Evolutionary conservation across 2,329 filamentous ascomycete species (phyloP).

Genomic region (Penicillium sp.): DNA sequence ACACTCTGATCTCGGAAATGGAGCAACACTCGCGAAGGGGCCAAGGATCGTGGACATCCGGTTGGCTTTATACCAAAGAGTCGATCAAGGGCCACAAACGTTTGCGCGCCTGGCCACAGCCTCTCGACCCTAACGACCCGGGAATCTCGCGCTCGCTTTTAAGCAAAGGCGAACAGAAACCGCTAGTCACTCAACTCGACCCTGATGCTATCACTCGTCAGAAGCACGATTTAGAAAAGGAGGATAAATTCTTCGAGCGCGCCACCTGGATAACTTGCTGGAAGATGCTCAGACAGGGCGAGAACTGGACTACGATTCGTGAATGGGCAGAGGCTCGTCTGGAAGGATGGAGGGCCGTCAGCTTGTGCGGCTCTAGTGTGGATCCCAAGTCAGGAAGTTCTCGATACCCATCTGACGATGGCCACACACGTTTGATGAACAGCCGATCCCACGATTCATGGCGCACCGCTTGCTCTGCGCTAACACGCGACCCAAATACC

Average conservation of each 20-base stretch:
- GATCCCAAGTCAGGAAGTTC: conserved; percentile 28
- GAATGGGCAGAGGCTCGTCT: conserved; percentile 84
- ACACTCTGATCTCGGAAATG: conserved; percentile 71
- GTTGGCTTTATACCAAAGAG: conserved; percentile 88
- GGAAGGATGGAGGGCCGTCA: conserved; percentile 84
- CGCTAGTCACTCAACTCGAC: conserved; percentile 81
- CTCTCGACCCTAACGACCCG: conserved; percentile 62
- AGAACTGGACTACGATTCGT: conserved; percentile 67
- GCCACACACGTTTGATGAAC: conserved; percentile 44
- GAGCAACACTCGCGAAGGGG: conserved; percentile 74
- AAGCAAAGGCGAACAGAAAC: conserved; percentile 59
- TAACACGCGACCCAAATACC: conserved; percentile 61
- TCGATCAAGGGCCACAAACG: conserved; percentile 89
- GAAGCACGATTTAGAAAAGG: conserved; percentile 68
- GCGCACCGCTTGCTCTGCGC: conserved; percentile 39
- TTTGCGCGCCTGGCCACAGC: conserved; percentile 64
- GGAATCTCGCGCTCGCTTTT: conserved; percentile 56
- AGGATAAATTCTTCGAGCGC: conserved; percentile 85
- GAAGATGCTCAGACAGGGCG: conserved; percentile 85
- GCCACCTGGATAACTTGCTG: conserved; percentile 93
- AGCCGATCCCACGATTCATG: conserved; percentile 39
- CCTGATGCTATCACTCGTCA: conserved; percentile 86
- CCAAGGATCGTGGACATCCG: conserved; percentile 74
- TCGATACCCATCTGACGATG: conserved; percentile 35
- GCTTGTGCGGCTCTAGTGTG: conserved; percentile 62